A percentile compares a stretch with the other conserved stretches of the same genome.
Evolutionary conservation across 2,329 filamentous ascomycete genomes (phyloP).

Genomic region (Orbilia brochopaga): DNA sequence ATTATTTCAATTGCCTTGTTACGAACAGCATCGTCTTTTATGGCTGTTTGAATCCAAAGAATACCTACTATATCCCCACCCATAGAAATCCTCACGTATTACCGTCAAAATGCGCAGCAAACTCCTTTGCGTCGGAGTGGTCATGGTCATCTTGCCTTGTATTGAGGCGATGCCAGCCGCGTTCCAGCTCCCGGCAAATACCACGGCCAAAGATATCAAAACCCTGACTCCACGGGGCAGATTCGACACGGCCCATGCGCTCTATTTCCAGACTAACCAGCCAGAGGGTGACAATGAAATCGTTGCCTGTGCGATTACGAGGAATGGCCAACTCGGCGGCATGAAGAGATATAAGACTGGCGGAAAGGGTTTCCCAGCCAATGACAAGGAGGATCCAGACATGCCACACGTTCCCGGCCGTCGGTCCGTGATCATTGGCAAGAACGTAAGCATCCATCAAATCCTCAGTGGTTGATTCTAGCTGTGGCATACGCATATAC

Average conservation of each 20-base stretch:
- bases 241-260: slow-evolving; percentile 7
- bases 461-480: background rate
- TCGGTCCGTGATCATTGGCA: slow-evolving; percentile 30
- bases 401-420: background rate
- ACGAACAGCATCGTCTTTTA: background rate
- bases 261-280: slow-evolving; percentile 42
- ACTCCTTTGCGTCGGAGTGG: background rate
- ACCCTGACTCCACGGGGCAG: background rate
- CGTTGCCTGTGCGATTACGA: slow-evolving; percentile 22
- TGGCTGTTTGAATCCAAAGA: background rate
- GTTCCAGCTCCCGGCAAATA: background rate
- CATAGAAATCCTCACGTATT: background rate
- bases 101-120: slow-evolving; percentile 1
- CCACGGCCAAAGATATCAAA: background rate
- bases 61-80: background rate
- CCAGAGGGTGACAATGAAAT: slow-evolving; percentile 25
- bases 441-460: slow-evolving; percentile 18
- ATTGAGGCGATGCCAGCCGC: background rate
- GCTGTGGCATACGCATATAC: background rate
- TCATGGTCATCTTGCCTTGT: background rate
- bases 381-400: background rate
- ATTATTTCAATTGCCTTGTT: background rate
- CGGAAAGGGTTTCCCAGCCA: slow-evolving; percentile 24
- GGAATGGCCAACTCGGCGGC: slow-evolving; percentile 12
- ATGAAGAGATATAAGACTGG: slow-evolving; percentile 28